Evolutionary conservation across 306 rosid genomes (phyloP), one percentile per base, ranked within the genome.

Genomic region (Pyrus bretschneideri): DNA sequence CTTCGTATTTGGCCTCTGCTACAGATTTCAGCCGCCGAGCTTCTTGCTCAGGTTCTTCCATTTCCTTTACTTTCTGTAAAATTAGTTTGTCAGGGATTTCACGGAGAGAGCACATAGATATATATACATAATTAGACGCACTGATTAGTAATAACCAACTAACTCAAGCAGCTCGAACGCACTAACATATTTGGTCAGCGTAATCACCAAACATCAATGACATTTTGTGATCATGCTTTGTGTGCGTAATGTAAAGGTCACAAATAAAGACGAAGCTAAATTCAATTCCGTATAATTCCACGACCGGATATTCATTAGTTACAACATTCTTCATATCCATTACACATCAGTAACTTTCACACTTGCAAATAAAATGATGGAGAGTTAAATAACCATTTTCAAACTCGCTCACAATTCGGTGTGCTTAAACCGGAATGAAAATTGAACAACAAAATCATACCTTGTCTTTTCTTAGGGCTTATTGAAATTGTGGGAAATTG

Each of bases 1-100:
- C 65, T 67, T 78, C 61, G 94, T 31, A 90, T 64, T 85, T 93
- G 27, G 86, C 45, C 60, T 89, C 87, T 1, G 96, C 93, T 8
- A 78, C 17, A 6, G 70, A 45, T 78, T 87, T 85, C 29, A 94
- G 85, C 18, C 77, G 87, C 40, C 46, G 64, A 22, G 97, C 88
- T 78, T 89, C 87, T 63, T 74, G 64, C 79, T 70, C 83, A 30
- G 77, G 30, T 55, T 77, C 86, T 59, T 35, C 84, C 93, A 84
- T 91, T 81, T 11, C 23, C 15, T 18, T 70, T 11, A 23, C 8
- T 22, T 54, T 42, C 19, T 22, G 25, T 44, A 49, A 49, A 49
- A 15, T 49, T 49, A 15, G 21, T 49, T 49, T 49, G 55, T 15
- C 55, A 49, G 55, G 18, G 55, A 49, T 49, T 49, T 5, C 55